These are phyloP conservation scores for Escovopsis sp. DNA, from an alignment of 2,329 filamentous ascomycete genomes.

Conservation along the genomic window DNA sequence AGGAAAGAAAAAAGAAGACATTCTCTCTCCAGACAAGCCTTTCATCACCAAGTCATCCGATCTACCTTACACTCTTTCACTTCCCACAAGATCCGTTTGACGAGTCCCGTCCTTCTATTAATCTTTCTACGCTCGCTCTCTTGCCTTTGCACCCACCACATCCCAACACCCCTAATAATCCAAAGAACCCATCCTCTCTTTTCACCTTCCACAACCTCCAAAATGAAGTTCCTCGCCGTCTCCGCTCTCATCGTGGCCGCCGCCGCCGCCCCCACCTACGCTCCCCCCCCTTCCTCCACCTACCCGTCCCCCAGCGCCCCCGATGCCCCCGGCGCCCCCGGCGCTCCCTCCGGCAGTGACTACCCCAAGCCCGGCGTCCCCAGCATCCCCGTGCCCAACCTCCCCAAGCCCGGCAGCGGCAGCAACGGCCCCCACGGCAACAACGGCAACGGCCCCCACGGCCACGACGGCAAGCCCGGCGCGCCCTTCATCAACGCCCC, in stretches of 20 bases:
- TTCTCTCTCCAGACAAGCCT: background rate
- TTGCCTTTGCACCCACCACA: background rate
- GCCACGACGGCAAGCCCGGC: background rate
- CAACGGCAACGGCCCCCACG: background rate
- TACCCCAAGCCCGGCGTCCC: background rate
- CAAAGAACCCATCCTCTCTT: background rate
- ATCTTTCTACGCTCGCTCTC: no score
- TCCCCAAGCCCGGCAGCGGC: background rate
- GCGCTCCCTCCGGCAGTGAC: background rate
- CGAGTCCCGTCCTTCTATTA: background rate
- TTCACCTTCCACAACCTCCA: background rate
- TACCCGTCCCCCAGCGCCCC: background rate
- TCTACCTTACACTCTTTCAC: background rate
- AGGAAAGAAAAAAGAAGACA: background rate
- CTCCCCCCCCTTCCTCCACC: background rate
- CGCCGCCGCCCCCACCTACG: background rate
- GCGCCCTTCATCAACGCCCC: background rate
- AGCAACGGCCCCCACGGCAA: background rate
- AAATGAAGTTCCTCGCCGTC: background rate
- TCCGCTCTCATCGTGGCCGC: background rate
- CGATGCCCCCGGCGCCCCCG: background rate
- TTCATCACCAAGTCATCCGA: background rate
- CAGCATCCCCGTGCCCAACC: background rate
- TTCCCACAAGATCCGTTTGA: background rate
- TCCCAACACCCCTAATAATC: no score